These are phyloP conservation scores for Stentor roeselii DNA, from an alignment of 73 alveolate species.

Conservation along the genomic window DNA sequence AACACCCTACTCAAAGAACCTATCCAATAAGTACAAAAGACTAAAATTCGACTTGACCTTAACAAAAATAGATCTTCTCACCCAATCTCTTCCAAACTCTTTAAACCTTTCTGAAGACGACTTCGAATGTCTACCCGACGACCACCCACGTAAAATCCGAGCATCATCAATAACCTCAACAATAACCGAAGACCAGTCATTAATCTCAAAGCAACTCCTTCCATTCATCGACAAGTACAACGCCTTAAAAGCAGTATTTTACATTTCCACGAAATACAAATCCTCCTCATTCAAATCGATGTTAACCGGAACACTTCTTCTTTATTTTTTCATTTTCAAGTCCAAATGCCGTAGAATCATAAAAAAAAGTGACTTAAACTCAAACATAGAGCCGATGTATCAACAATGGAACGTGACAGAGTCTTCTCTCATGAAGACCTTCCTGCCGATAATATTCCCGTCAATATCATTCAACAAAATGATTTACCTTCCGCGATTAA, in stretches of 20 bases:
- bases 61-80: too few relatives aligned
- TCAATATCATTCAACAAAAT: conserved; percentile 1
- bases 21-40: too few relatives aligned
- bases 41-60: too few relatives aligned
- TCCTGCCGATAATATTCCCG: conserved; percentile 1
- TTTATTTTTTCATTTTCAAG: neutral
- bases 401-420: neutral
- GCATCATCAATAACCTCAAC: neutral
- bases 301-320: neutral
- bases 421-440: too few relatives aligned
- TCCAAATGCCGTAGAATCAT: neutral
- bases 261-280: neutral
- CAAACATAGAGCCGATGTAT: neutral
- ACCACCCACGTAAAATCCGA: neutral
- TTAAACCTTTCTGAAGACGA: too few relatives aligned
- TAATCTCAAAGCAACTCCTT: too few relatives aligned
- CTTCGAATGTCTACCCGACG: neutral
- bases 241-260: neutral
- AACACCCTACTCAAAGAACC: too few relatives aligned
- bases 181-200: too few relatives aligned
- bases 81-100: too few relatives aligned
- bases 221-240: too few relatives aligned
- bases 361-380: neutral
- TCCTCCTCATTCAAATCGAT: neutral
- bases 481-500: conserved; percentile 20